Conservation (phyloP, 306 rosid genomes). For the Casuarina cunninghamiana region DNA sequence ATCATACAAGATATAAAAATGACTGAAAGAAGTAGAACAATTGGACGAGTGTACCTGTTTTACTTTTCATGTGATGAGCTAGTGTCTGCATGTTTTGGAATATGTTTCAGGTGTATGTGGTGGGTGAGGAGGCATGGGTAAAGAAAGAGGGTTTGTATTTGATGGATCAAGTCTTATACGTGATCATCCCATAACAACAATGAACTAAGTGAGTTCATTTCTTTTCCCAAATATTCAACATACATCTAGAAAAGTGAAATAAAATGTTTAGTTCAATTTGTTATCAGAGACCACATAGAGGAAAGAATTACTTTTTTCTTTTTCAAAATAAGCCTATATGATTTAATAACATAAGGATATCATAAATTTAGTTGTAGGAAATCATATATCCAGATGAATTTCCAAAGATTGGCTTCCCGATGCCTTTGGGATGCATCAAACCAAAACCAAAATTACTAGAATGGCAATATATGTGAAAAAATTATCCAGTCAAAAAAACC, state of each 20-base stretch:
- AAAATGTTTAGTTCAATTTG: background rate
- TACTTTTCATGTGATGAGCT: no score
- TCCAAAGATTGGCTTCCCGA: background rate
- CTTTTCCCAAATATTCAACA: background rate
- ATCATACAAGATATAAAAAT: background rate
- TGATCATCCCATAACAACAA: background rate
- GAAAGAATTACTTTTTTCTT: background rate
- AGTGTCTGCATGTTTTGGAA: no score
- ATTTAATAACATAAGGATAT: slow-evolving; percentile 10
- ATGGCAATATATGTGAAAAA: background rate
- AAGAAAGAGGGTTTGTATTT: background rate
- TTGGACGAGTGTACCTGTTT: no score
- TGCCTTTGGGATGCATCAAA: background rate
- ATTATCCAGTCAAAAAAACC: background rate
- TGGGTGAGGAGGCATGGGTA: background rate
- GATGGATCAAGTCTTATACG: background rate
- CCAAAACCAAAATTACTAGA: background rate
- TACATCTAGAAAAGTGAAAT: background rate
- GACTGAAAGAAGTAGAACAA: background rate
- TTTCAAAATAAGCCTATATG: background rate
- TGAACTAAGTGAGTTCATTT: background rate
- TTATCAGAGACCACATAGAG: background rate
- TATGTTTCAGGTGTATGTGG: no score
- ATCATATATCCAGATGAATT: background rate
- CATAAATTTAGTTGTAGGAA: background rate